Percentiles rank a stretch among this genome's conserved stretches.
Evolutionary conservation across 139 green algal species (phyloP).

Genomic region (Tetratostichococcus sp.): DNA sequence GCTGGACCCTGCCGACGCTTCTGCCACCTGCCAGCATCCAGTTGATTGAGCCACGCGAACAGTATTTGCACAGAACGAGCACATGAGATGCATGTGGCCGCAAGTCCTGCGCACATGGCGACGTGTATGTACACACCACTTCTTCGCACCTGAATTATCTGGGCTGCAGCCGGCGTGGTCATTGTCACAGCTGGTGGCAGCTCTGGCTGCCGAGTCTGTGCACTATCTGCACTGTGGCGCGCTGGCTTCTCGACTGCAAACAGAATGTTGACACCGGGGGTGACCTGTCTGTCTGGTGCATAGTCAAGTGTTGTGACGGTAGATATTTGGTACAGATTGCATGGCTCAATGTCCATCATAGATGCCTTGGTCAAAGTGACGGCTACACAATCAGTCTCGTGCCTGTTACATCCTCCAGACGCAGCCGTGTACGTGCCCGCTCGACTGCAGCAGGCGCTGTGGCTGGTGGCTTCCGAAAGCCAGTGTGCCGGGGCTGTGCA

Average conservation of each 20-base stretch:
- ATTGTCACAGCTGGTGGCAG: background rate
- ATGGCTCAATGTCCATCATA: too few relatives aligned
- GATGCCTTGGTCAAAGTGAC: too few relatives aligned
- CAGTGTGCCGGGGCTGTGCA: background rate
- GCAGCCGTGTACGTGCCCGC: background rate
- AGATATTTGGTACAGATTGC: too few relatives aligned
- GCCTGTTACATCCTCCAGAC: background rate
- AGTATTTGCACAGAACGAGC: too few relatives aligned
- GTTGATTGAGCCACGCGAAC: too few relatives aligned
- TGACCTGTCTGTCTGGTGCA: too few relatives aligned
- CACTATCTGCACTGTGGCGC: background rate
- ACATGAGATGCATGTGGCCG: too few relatives aligned
- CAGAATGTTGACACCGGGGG: too few relatives aligned
- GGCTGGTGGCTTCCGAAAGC: background rate
- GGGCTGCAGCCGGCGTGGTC: background rate
- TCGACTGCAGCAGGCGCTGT: background rate
- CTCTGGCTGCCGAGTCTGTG: background rate
- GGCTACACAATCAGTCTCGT: too few relatives aligned
- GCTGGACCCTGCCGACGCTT: conserved; percentile 1
- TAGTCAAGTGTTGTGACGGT: too few relatives aligned
- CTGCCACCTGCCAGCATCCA: conserved; percentile 5
- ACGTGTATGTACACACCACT: too few relatives aligned
- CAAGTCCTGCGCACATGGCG: too few relatives aligned
- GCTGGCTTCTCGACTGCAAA: background rate
- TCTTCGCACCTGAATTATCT: background rate